Evolutionary conservation across 257 asterid genomes (phyloP).

Genomic region (Scutellaria baicalensis): DNA sequence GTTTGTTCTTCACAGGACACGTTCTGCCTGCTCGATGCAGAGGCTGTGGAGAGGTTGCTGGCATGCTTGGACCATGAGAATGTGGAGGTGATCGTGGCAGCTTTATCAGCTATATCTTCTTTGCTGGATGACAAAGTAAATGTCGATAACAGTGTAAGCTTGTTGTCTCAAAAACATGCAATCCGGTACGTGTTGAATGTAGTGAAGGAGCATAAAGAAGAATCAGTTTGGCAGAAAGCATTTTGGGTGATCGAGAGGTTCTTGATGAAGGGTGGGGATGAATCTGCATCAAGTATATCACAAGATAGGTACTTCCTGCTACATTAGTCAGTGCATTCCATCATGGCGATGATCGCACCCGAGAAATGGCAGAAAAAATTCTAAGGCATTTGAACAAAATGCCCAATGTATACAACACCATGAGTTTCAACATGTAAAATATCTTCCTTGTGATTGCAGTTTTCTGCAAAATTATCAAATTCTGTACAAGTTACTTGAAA

Average conservation of each 20-base stretch:
- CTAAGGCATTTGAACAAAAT: slow-evolving; percentile 63
- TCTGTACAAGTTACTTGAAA: not conserved
- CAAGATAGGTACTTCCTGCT: slow-evolving; percentile 51
- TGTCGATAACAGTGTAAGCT: slow-evolving; percentile 44
- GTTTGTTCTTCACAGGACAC: slow-evolving; percentile 63
- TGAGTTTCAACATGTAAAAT: slow-evolving; percentile 33
- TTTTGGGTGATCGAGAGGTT: slow-evolving; percentile 77
- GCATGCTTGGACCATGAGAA: slow-evolving; percentile 61
- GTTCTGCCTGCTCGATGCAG: slow-evolving; percentile 65
- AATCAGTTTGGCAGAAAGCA: slow-evolving; percentile 46
- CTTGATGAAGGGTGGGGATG: slow-evolving; percentile 56
- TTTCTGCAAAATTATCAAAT: not conserved
- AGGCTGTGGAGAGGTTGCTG: slow-evolving; percentile 58
- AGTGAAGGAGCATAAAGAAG: slow-evolving; percentile 64
- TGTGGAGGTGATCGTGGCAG: slow-evolving; percentile 63
- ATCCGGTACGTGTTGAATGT: slow-evolving; percentile 43
- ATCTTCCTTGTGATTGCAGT: not conserved
- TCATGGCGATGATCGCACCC: slow-evolving; percentile 58
- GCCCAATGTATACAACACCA: slow-evolving; percentile 37
- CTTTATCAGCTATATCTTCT: slow-evolving; percentile 65
- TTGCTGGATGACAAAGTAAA: slow-evolving; percentile 64
- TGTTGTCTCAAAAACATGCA: slow-evolving; percentile 45
- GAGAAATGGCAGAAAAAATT: slow-evolving; percentile 68
- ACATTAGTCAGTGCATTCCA: slow-evolving; percentile 57
- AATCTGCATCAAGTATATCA: slow-evolving; percentile 43